These are phyloP conservation scores for Pneumocystis canis DNA, from an alignment of 1,139 yeast genomes.

Conservation along the genomic window DNA sequence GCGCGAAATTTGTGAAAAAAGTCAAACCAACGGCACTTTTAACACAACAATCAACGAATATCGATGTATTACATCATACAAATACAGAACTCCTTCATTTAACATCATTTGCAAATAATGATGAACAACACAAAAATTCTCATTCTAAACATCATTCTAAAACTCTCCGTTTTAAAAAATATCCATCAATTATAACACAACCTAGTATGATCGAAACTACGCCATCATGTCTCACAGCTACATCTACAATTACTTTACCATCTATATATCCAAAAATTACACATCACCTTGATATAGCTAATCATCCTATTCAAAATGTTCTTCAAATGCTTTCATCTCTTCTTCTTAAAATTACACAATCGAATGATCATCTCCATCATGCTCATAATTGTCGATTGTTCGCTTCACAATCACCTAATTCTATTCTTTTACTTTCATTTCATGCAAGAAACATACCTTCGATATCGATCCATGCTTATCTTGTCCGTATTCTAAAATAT, in stretches of 20 bases:
- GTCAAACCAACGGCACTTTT: neutral
- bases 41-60: neutral
- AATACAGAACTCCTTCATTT: neutral
- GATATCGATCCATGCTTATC: constrained; percentile 74
- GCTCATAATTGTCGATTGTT: constrained; percentile 16
- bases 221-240: neutral
- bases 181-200: neutral
- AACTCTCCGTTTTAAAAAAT: neutral
- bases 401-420: constrained; percentile 29
- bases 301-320: constrained; percentile 67
- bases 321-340: constrained; percentile 73
- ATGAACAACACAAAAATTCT: neutral
- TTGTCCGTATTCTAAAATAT: constrained; percentile 79
- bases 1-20: neutral
- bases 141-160: neutral
- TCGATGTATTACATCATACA: neutral
- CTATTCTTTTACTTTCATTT: constrained; percentile 68
- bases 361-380: constrained; percentile 48
- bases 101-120: neutral
- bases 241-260: neutral
- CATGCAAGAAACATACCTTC: constrained; percentile 96
- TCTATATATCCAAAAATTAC: neutral
- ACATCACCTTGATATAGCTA: constrained; percentile 49
- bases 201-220: neutral
- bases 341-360: constrained; percentile 72